Percentiles rank a stretch among this genome's conserved stretches.
phyloP scores from a whole-genome alignment of 2,329 filamentous ascomycete genomes.

The Penicillium capsulatum region DNA sequence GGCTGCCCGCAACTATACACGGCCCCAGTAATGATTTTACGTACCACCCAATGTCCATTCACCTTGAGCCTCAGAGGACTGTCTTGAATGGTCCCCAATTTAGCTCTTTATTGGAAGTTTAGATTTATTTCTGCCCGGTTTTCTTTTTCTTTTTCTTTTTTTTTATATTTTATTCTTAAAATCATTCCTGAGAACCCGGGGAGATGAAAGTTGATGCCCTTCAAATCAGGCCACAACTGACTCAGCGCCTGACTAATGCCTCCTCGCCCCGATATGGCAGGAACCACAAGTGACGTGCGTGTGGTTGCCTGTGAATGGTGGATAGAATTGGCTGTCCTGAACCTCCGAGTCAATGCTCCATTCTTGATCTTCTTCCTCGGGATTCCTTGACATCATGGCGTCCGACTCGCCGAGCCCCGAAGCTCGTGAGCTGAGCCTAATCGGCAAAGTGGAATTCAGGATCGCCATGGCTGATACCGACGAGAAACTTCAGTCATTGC shows the following conservation, averaged over 20 bases:
- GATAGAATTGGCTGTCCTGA: background rate
- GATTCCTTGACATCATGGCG: constrained; percentile 27
- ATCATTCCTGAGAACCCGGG: no score
- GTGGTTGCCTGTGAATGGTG: background rate
- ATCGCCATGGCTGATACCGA: constrained; percentile 82
- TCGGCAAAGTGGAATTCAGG: constrained; percentile 79
- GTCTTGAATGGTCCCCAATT: no score
- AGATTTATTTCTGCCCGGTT: no score
- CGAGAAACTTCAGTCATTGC: constrained; percentile 70
- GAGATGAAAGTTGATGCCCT: no score
- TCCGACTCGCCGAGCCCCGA: constrained; percentile 36
- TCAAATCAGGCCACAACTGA: no score
- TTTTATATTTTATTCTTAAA: no score
- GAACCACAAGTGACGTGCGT: background rate
- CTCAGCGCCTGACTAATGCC: background rate
- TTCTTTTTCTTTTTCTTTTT: no score
- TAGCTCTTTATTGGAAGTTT: no score
- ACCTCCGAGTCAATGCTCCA: background rate
- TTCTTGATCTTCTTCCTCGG: background rate
- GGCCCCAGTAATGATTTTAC: no score
- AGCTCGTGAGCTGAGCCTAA: constrained; percentile 71
- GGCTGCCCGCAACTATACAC: no score
- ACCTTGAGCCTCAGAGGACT: no score
- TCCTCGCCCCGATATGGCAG: background rate
- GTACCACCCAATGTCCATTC: no score